Evolutionary conservation across 208 protist species (phyloP), one percentile per base, ranked within the genome.

Genomic region (Leishmania major): DNA sequence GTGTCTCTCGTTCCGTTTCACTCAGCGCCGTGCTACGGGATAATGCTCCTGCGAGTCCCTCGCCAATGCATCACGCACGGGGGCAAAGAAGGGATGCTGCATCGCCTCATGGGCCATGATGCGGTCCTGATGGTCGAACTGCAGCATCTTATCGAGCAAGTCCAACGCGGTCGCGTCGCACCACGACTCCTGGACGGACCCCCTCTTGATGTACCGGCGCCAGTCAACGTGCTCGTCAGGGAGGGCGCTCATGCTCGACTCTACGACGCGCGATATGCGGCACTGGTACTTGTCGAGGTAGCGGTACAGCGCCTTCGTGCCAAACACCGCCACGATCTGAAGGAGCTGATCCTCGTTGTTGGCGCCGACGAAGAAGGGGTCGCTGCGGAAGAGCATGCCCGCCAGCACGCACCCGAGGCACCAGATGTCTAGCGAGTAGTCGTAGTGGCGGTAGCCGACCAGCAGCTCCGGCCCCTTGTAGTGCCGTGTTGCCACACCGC

Each of bases 351-450:
- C 99, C 71, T 99, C 97, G 88, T 99, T 99, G 92, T 99, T 98
- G 62, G 95, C 86, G 10, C 99, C 99, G 71, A 97, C 95, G 86
- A 99, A 99, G 87, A 99, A 99, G 31, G 99, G 99, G 70, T 99
- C 98, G 78, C 97, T 96, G 69, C 90, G 88, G 91, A 99, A 99
- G 57, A 99, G 96, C 91, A 99, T 98, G 47, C 97, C 98, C 2
- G 99, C 99, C 67, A 99, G 98, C 90, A 99, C 99, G 86, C 99
- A 99, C 55, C 99, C 99, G 15, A 99, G 84, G 79, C 92, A 98
- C 99, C 99, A 99, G 78, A 99, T 99, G 87, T 99, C 99, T 0
- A 99, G 89, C 59, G 96, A 98, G 89, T 99, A 99, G 89, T 99
- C 99, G 88, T 99, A 99, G 67, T 99, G 92, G 69, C 98, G 94